Evolutionary conservation across 352 stramenopile species (phyloP), one percentile per base, ranked within the genome.

Genomic region (Globisporangium irregulare): DNA sequence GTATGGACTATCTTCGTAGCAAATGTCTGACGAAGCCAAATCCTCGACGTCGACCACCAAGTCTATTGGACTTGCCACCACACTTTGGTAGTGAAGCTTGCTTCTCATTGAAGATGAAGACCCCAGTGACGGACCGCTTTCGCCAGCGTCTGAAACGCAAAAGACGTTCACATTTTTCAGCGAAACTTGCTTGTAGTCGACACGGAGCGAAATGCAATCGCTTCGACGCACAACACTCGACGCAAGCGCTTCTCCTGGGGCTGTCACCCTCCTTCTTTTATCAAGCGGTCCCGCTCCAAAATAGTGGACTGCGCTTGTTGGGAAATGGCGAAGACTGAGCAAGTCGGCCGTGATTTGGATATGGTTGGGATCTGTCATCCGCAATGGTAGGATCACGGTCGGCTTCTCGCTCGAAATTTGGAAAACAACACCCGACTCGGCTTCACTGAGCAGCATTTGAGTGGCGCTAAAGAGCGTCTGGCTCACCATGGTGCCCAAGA

Each of bases 381-480:
- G 75, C 41, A 92, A 78, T 2, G 87, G 87, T 34, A 95, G 70
- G 34, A 94, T 76, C 34, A 94, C 57, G 0, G 81, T 89, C 20
- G 87, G 86, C n/a, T 83, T 82, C 34, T 80, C 64, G 41, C 89
- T 73, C 22, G 67, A 77, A 24, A 93, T 62, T n/a, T 84, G 51
- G 1, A 95, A 71, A 14, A 82, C 67, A 29, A 91, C 73, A 20
- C 71, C 82, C 18, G 80, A 74, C 43, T 89, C 82, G 34, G 89
- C 76, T 73, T 92, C 74, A 32, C 80, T 79, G 7, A 95, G 70
- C 15, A 95, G 64, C 36, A 93, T 34, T 60, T 92, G 87, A 20
- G 87, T 94, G 10, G 87, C 87, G 29, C 72, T 91, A 24, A 83
- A 73, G 22, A 93, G 60, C 8, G 86, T 94, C 34, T 92, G 76